Conservation (phyloP, 106 monocot species). For the Xerophyta viscosa region DNA sequence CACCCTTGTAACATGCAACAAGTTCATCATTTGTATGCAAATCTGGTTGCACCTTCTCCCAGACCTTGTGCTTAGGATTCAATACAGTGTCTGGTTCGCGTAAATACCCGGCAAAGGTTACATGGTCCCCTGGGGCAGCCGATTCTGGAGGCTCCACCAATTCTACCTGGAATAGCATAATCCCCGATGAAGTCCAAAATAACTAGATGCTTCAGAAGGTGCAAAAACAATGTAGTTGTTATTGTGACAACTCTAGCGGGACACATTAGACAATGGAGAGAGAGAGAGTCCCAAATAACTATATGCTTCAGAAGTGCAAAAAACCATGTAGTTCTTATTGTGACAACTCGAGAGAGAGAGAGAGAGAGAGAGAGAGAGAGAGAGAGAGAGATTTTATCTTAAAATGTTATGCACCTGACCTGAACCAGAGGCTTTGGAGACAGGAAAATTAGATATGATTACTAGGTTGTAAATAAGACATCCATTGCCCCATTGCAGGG, state of each 20-base stretch:
- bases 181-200: too few species aligned
- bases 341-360: not conserved
- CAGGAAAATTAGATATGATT: too few species aligned
- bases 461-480: too few species aligned
- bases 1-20: constrained; percentile 56
- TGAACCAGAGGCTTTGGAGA: too few species aligned
- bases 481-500: not conserved
- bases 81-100: constrained; percentile 61
- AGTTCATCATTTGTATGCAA: constrained; percentile 50
- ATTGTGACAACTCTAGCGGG: not conserved
- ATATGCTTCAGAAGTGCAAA: not conserved
- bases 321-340: not conserved
- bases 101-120: constrained; percentile 53
- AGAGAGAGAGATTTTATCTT: too few species aligned
- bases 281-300: too few species aligned
- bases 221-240: too few species aligned
- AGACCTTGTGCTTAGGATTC: constrained; percentile 81
- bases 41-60: constrained; percentile 74
- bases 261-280: too few species aligned
- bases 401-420: too few species aligned
- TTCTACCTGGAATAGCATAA: constrained; percentile 47
- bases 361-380: too few species aligned
- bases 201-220: too few species aligned
- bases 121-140: constrained; percentile 53
- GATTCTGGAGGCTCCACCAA: constrained; percentile 74